Evolutionary conservation across 2,329 filamentous ascomycete genomes (phyloP).

Genomic region (Fusarium sterilihyphosum): DNA sequence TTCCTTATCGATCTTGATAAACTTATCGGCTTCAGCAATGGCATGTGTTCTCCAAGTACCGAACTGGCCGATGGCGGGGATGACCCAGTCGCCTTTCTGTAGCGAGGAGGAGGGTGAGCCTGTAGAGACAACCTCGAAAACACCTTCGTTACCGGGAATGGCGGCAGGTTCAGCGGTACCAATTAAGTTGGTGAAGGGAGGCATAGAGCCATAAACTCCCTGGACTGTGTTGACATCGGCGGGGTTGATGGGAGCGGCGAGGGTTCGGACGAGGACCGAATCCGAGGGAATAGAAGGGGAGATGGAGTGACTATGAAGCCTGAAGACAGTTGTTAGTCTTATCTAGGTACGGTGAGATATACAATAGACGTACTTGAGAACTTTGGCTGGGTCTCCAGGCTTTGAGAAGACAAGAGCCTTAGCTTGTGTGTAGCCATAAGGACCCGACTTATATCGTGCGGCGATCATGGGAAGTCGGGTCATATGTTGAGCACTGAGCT

Average conservation of each 20-base stretch:
- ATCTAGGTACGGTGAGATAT: no score
- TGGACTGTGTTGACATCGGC: conserved; percentile 99
- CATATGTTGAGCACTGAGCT: conserved; percentile 22
- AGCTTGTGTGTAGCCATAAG: conserved; percentile 85
- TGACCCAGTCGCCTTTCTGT: conserved; percentile 88
- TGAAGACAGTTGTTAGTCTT: conserved; percentile 40
- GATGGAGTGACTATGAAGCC: conserved; percentile 80
- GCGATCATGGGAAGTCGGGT: conserved; percentile 39
- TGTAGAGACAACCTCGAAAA: conserved; percentile 84
- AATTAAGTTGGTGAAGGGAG: conserved; percentile 77
- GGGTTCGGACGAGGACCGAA: conserved; percentile 81
- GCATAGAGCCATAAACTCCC: conserved; percentile 91
- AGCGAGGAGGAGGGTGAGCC: conserved; percentile 67
- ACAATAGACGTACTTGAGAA: conserved; percentile 63
- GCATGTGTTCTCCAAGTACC: conserved; percentile 97
- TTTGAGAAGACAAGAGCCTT: conserved; percentile 82
- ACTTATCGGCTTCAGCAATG: conserved; percentile 63
- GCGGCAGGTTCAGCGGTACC: conserved; percentile 81
- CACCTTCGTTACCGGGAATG: conserved; percentile 89
- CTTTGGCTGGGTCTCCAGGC: conserved; percentile 79
- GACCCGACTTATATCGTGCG: conserved; percentile 64
- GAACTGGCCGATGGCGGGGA: conserved; percentile 83
- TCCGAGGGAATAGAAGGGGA: conserved; percentile 74
- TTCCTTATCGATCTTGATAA: conserved; percentile 77
- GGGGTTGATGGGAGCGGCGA: conserved; percentile 93